Base-by-base conservation (phyloP, 345 rosid genomes). In the Corchorus capsularis region DNA sequence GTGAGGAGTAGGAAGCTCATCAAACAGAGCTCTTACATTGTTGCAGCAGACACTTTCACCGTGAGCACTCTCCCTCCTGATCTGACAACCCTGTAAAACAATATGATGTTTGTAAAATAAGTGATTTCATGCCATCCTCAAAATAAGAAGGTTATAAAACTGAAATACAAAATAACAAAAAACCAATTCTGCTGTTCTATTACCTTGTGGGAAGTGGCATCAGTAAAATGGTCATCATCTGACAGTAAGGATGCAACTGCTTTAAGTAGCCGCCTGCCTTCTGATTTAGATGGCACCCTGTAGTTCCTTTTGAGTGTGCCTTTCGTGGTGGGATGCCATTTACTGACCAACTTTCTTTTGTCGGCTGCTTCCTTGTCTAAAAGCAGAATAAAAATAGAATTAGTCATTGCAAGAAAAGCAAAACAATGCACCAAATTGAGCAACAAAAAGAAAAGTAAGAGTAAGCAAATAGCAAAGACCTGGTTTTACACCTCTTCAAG, bases 21-120 rank as follows among this genome's bases (percentile, higher is more conserved):
- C 99, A 74, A 95, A 95, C 53, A 95, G 63, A 79, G 99, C 98
- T 81, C 99, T 89, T 52, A 95, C 98, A 14, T 95, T 95, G 86
- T 95, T 90, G 91, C 97, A 95, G 87, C 99, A 95, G 4, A 95
- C 98, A 43, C 96, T 93, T 81, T 93, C 94, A 6, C 99, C 97
- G 20, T 95, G 99, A 27, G 99, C 99, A 77, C 89, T 93, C 87
- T 92, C 96, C 82, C 98, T 81, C 78, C 99, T 86, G 47, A 95
- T 93, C 82, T 95, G 99, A 82, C 99, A 95, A 17, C 99, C 99
- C 98, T 95, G 75, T 76, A 83, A 27, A 16, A 53, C 5, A 34
- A 2, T 37, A 1, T 9, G 47, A 64, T 7, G 49, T 15, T 39
- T 53, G 13, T 16, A 14, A 35, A 34, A 64, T 2, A 16, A 63